phyloP scores from a whole-genome alignment of 2,329 filamentous ascomycete species.

The Malbranchea cinnamomea region DNA sequence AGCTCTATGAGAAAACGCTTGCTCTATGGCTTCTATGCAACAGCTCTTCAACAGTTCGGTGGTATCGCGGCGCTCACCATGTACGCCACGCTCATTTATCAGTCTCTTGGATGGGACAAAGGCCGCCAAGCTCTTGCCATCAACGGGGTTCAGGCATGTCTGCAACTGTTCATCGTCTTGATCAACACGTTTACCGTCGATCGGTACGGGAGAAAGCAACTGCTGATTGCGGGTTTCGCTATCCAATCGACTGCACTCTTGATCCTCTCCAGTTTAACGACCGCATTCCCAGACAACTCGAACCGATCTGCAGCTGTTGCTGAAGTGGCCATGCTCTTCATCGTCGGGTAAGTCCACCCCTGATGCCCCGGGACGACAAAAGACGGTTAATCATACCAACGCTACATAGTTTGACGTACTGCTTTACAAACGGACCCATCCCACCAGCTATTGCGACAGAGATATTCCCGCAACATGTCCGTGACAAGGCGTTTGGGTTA shows the following conservation, averaged over 20 bases:
- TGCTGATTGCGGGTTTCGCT: constrained; percentile 22
- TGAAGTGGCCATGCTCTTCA: constrained; percentile 30
- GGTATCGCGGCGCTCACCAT: constrained; percentile 24
- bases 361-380: too few species aligned
- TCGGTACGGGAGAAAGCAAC: constrained; percentile 19
- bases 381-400: too few species aligned
- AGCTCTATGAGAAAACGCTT: constrained; percentile 23
- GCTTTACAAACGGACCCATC: constrained; percentile 28
- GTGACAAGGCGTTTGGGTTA: constrained; percentile 26
- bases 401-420: constrained; percentile 30
- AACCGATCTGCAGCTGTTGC: constrained; percentile 25
- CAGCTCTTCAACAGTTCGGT: constrained; percentile 18
- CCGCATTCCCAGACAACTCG: constrained; percentile 21
- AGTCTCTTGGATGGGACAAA: constrained; percentile 24
- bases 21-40: constrained; percentile 23
- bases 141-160: constrained; percentile 25
- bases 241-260: constrained; percentile 25
- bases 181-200: constrained; percentile 29
- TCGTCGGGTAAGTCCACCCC: too few species aligned
- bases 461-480: constrained; percentile 28
- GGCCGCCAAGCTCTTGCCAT: constrained; percentile 23
- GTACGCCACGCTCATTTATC: constrained; percentile 24
- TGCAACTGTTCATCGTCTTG: constrained; percentile 25
- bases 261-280: constrained; percentile 24
- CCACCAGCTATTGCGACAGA: constrained; percentile 23